Conservation (phyloP, 2,329 filamentous ascomycete species). For the Claviceps sp. region DNA sequence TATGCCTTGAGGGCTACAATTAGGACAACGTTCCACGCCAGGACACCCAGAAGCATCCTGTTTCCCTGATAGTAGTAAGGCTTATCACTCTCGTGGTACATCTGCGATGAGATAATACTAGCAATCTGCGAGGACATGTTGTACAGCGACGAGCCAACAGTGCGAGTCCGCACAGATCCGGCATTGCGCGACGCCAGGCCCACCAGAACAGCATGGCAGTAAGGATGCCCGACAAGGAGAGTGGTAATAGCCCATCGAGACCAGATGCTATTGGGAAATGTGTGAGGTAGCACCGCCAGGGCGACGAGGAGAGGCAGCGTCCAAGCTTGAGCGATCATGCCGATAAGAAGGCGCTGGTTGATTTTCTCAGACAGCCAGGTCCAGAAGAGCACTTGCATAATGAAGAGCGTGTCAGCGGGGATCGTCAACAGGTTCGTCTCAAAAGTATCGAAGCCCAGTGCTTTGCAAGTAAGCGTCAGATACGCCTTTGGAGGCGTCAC, state of each 20-base stretch:
- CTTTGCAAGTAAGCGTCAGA: constrained; percentile 36
- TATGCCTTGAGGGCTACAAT: constrained; percentile 37
- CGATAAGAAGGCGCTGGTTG: constrained; percentile 25
- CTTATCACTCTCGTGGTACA: constrained; percentile 28
- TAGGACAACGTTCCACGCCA: constrained; percentile 32
- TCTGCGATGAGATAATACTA: constrained; percentile 16
- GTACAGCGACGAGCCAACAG: constrained; percentile 43
- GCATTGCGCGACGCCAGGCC: constrained; percentile 45
- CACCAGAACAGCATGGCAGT: constrained; percentile 29
- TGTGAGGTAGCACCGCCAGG: constrained; percentile 20
- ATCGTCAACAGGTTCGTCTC: constrained; percentile 39
- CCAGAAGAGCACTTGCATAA: constrained; percentile 27
- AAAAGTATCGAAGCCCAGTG: constrained; percentile 37
- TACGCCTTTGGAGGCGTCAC: constrained; percentile 31
- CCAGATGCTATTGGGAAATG: constrained; percentile 14
- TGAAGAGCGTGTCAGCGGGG: constrained; percentile 26
- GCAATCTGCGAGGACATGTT: constrained; percentile 29
- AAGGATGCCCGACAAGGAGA: constrained; percentile 21
- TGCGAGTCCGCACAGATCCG: constrained; percentile 43
- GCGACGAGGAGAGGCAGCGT: constrained; percentile 37
- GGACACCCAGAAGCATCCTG: constrained; percentile 33
- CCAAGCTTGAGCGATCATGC: constrained; percentile 36
- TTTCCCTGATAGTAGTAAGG: constrained; percentile 29
- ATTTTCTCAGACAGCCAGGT: constrained; percentile 32
- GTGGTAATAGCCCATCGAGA: constrained; percentile 19